Base-by-base conservation (phyloP, 148 eudicot genomes). In the Chenopodium album region DNA sequence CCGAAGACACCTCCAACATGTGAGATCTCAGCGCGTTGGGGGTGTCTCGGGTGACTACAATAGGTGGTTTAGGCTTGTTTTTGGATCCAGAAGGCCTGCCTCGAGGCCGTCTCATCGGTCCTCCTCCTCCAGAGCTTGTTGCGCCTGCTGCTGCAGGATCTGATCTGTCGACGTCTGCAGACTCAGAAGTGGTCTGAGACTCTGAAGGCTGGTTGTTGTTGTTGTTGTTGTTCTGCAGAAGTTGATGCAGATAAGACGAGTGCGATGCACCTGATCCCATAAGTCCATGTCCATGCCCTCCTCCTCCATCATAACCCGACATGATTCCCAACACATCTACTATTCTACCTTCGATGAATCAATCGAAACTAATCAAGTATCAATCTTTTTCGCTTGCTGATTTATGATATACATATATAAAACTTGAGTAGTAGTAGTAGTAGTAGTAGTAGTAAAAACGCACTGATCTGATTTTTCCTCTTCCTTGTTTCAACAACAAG, bases 21-120 rank as follows among this genome's bases (percentile, higher is more conserved):
- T 87, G 87, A 22, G 89, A 87, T 23, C 84, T 80, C 11, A 85
- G 82, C 20, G 78, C 79, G 70, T 87, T 87, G 12, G 89, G 89
- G 64, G 63, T 85, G 82, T 87, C 89, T 19, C 87, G 76, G 4
- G 89, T 80, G 37, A 87, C 79, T 9, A 85, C 67, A 1, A 87
- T 81, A 2, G 87, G 89, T 3, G 87, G 87, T 34, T 83, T 85
- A 1, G 86, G 86, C 72, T 85, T 85, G 84, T 85, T 85, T 41
- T 82, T 85, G 3, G 89, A 87, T 5, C 89, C 89, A 0, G 87
- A 63, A 3, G 89, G 89, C 17, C 89, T 62, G 22, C 87, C 89
- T 9, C 89, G 81, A 0, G 89, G 85, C n/a, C 85, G 84, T 1
- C 89, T 79, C 9, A 22, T 75, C 74, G 72, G 72, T 3, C 63